These are phyloP conservation scores for Sideroxylon spinosum DNA, from an alignment of 179 eudicot species.

Conservation along the genomic window DNA sequence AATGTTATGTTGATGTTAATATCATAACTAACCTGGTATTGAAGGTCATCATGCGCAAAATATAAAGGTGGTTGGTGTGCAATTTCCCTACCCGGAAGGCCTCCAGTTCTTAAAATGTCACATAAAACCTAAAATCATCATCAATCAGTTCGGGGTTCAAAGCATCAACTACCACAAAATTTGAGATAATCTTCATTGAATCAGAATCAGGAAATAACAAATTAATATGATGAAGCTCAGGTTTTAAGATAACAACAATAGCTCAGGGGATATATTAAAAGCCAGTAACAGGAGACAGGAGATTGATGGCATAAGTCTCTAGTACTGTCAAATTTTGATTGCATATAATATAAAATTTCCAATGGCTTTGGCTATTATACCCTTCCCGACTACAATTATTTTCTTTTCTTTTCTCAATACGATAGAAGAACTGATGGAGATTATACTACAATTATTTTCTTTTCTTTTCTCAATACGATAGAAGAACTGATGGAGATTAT, in stretches of 20 bases:
- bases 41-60: conserved; percentile 93
- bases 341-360: neutral
- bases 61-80: conserved; percentile 72
- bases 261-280: neutral
- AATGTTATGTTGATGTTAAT: neutral
- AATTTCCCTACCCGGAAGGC: conserved; percentile 76
- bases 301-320: neutral
- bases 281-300: neutral
- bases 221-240: neutral
- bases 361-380: too few species aligned
- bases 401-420: too few species aligned
- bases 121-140: conserved; percentile 69
- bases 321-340: neutral
- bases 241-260: neutral
- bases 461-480: too few species aligned
- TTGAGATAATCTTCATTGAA: neutral
- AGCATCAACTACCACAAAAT: neutral
- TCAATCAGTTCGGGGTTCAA: conserved; percentile 16
- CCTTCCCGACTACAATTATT: too few species aligned
- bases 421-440: too few species aligned
- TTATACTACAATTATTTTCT: too few species aligned
- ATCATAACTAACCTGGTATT: conserved; percentile 64
- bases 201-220: neutral
- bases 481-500: too few species aligned
- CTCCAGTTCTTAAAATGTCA: conserved; percentile 89